Base-by-base conservation (phyloP, 2,329 filamentous ascomycete genomes). In the Aspergillus novofumigatus region DNA sequence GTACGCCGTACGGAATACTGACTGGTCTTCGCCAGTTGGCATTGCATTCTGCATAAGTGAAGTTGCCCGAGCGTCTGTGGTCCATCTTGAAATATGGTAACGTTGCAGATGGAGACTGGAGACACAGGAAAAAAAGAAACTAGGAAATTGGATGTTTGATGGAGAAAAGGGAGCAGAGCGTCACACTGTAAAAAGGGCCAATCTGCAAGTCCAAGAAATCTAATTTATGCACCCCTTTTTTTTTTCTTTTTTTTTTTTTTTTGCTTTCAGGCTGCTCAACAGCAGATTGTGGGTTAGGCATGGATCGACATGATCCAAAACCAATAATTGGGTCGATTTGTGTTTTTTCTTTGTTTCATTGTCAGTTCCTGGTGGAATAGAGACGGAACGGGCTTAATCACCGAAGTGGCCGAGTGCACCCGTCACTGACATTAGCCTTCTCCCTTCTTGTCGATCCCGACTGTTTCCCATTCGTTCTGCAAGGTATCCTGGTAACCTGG, bases 211-310 rank as follows among this genome's bases (percentile, higher is more conserved):
- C 49, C 42, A 41, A 17, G 25, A 58, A 51, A 52, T 29, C 23
- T 17, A 7, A 45, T 26, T 17, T 26, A 57, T 55, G 35, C 38
- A 50, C 51, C 21, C 49, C 60, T 35, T 3, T n/a, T 35, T 35
- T 20, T 42, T 35, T n/a, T n/a, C 60, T 35, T 3, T n/a, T 35
- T 35, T 3, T n/a, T 35, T 35, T 3, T n/a, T 35, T 35, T 20
- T 42, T 35, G 57, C 51, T 28, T 53, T 47, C 47, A 17, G 49
- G 47, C 3, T 28, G 26, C 26, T 28, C 7, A 28, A 7, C 26
- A 28, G n/a, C n/a, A n/a, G n/a, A 38, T 38, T 35, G 14, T 38
- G 14, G 32, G 32, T 38, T 38, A 38, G 32, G 6, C 32, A 38
- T 38, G 32, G 32, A 38, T 38, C 32, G 14, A 17, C 32, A 17